Evolutionary conservation across 2,329 filamentous ascomycete genomes (phyloP), one percentile per base, ranked within the genome.

Genomic region (Pseudomassariella vexata): DNA sequence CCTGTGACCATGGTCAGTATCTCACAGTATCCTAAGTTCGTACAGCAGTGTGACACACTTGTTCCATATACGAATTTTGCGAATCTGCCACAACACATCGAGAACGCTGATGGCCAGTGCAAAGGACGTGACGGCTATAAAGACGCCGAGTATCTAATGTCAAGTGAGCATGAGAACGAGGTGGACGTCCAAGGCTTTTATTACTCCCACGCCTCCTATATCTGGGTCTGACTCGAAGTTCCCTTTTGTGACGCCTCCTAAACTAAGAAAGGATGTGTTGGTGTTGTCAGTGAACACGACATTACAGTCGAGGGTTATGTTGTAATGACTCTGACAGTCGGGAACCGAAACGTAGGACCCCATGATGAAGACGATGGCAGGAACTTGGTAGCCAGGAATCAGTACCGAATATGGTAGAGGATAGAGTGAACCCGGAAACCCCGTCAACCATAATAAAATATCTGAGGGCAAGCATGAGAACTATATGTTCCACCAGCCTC

Each of bases 171-270:
- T 23, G 21, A 14, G 23, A 17, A 18, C 9, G 15, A 10, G 6
- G 10, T 10, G 11, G 17, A 22, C 21, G 9, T 17, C 9, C 14
- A 26, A 19, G 4, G n/a, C 24, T 11, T 12, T 11, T 34, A 41
- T 5, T 38, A 49, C 46, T 22, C 46, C 46, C 35, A 49, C 37
- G 6, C 47, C 47, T 20, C 44, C 47, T 22, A 49, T 44, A 30
- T 48, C 47, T 10, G 45, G 30, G 38, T 53, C 42, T 5, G 36
- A 29, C 21, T 42, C 31, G 24, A 48, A 39, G 23, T 42, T 15
- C 19, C 45, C 45, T 17, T 35, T 41, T 6, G 38, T 40, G 11
- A 62, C 66, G 40, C 65, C 66, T 6, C 45, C 41, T n/a, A n/a
- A n/a, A n/a, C n/a, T n/a, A n/a, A n/a, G n/a, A n/a, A n/a, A n/a